These are phyloP conservation scores for Recurvomyces mirabilis DNA, from an alignment of 495 filamentous ascomycete genomes.

Conservation along the genomic window DNA sequence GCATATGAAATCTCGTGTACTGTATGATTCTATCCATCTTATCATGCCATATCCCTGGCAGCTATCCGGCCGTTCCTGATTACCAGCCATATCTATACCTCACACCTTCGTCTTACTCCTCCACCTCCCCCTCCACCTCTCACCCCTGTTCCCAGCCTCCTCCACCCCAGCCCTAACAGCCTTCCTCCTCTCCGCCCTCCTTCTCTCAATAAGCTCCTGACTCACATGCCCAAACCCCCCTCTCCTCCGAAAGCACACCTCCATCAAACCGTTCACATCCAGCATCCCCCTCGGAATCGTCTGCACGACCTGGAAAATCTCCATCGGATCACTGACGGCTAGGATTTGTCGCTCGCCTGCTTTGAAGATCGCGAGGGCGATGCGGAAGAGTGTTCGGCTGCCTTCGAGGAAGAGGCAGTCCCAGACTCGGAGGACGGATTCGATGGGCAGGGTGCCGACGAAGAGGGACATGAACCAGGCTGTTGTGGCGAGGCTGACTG, in stretches of 20 bases:
- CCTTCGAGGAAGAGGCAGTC: conserved; percentile 95
- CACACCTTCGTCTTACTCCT: conserved; percentile 16
- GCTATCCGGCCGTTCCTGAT: too few relatives aligned
- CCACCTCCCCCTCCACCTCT: conserved; percentile 6
- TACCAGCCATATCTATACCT: neutral
- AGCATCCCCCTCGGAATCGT: conserved; percentile 70
- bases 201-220: conserved; percentile 53
- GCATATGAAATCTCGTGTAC: too few relatives aligned
- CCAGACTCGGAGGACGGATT: conserved; percentile 86
- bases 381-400: conserved; percentile 85
- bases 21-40: too few relatives aligned
- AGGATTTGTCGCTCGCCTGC: conserved; percentile 74
- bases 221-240: conserved; percentile 74
- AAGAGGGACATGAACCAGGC: conserved; percentile 99
- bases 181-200: conserved; percentile 46
- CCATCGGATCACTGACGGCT: conserved; percentile 76
- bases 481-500: conserved; percentile 84
- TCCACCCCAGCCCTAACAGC: conserved; percentile 11
- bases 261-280: conserved; percentile 70
- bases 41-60: too few relatives aligned
- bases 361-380: conserved; percentile 87
- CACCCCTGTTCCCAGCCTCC: conserved; percentile 4
- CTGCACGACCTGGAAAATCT: conserved; percentile 92
- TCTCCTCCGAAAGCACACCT: conserved; percentile 54
- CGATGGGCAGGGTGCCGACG: conserved; percentile 83